Evolutionary conservation across 75 land plant genomes (phyloP), one percentile per base, ranked within the genome.

Genomic region (Sequoia sempervirens): DNA sequence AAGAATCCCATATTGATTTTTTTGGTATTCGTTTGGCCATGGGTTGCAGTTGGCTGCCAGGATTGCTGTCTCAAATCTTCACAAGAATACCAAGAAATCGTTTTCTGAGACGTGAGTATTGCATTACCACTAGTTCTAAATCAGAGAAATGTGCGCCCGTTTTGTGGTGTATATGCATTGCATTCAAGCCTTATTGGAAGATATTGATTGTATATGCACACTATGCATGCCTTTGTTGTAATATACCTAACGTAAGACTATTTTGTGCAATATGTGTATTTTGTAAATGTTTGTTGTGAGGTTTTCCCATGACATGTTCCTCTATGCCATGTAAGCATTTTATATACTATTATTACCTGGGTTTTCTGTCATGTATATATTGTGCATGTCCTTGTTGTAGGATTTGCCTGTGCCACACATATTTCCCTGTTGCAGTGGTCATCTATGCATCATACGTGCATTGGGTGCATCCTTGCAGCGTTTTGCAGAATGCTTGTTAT

Each of bases 51-150:
- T 89, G 43, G 90, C 90, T 34, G 90, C 90, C 4, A 87, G 90
- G 56, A 89, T 89, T 61, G 90, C 89, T 47, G 90, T 89, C 68
- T 89, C 90, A 32, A 89, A 89, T 72, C 90, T 89, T 34, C 90
- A 89, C 86, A 89, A 89, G 46, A 89, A 88, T 20, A 89, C 89
- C 34, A 89, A 89, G 80, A 89, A 89, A 52, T 85, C 84, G 4
- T 89, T 88, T 79, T 89, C 90, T 34, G 90, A 89, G 79, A 89
- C 90, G 90, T 89, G 79, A 82, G 90, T 79, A 14, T 4, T 38
- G 1, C 14, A 10, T 11, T 45, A 46, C 6, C 47, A 23, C 10
- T 36, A 52, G 14, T 1, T 26, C n/a, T 37, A 81, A 28, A 47
- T 34, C 12, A 13, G 36, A 17, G 5, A 41, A 26, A 47, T 81